Conservation (phyloP, 495 filamentous ascomycete species). For the Penicillium parvum region DNA sequence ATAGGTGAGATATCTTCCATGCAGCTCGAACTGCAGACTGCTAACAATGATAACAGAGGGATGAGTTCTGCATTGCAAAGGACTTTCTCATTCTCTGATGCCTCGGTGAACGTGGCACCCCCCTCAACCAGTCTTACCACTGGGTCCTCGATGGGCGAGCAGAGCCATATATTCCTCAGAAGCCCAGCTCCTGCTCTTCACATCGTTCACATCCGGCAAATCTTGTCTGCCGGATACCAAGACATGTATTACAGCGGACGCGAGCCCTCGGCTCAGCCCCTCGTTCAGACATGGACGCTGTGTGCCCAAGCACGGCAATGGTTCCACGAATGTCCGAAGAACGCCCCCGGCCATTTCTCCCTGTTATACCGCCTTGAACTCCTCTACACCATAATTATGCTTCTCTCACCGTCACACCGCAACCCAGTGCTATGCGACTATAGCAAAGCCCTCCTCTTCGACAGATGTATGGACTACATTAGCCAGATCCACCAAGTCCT, state of each 20-base stretch:
- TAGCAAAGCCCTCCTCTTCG: slow-evolving; percentile 72
- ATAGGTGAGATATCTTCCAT: too few species aligned
- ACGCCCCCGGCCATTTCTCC: slow-evolving; percentile 53
- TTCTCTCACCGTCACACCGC: slow-evolving; percentile 68
- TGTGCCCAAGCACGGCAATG: slow-evolving; percentile 63
- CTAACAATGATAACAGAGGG: slow-evolving; percentile 47
- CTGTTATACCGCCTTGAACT: slow-evolving; percentile 76
- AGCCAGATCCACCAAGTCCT: slow-evolving; percentile 38
- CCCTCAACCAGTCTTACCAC: slow-evolving; percentile 36
- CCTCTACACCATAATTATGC: slow-evolving; percentile 79
- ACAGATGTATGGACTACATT: slow-evolving; percentile 69
- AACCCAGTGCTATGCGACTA: slow-evolving; percentile 61
- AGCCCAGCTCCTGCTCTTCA: slow-evolving; percentile 51
- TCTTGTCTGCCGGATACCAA: slow-evolving; percentile 80
- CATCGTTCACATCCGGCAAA: slow-evolving; percentile 69
- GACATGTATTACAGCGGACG: slow-evolving; percentile 68
- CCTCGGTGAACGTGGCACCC: slow-evolving; percentile 68
- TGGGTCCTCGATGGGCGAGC: slow-evolving; percentile 26
- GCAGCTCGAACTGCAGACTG: too few species aligned
- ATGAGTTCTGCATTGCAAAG: slow-evolving; percentile 75
- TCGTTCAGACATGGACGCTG: slow-evolving; percentile 57
- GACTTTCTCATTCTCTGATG: slow-evolving; percentile 88
- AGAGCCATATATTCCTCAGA: slow-evolving; percentile 45
- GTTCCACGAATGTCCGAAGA: slow-evolving; percentile 56
- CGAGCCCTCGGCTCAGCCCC: slow-evolving; percentile 55